Conservation (phyloP, 2,329 filamentous ascomycete species). For the Tetracladium maxilliforme region DNA sequence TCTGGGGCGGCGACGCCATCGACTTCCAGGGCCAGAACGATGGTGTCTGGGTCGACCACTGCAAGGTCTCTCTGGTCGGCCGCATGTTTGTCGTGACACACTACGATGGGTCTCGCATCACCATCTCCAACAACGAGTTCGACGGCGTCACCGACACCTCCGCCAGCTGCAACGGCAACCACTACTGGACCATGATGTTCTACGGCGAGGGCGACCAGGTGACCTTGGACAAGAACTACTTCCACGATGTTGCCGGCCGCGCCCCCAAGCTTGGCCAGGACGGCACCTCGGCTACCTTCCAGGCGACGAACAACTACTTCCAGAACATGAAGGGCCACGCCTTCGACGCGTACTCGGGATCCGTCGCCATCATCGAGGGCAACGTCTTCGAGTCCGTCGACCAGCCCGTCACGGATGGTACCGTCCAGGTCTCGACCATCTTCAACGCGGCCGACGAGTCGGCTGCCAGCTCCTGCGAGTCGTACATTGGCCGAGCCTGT, state of each 20-base stretch:
- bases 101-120: conserved; percentile 18
- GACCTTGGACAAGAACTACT: conserved; percentile 27
- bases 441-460: conserved; percentile 8
- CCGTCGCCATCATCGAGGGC: conserved; percentile 23
- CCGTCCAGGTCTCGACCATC: conserved; percentile 6
- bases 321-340: conserved; percentile 24
- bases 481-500: conserved; percentile 13
- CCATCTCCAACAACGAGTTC: conserved; percentile 29
- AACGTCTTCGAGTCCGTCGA: conserved; percentile 26
- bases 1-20: conserved; percentile 22
- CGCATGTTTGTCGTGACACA: conserved; percentile 23
- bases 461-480: conserved; percentile 6
- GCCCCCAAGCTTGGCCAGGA: conserved; percentile 24
- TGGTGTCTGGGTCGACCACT: conserved; percentile 20
- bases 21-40: conserved; percentile 15
- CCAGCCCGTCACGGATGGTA: conserved; percentile 17
- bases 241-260: conserved; percentile 27
- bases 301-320: conserved; percentile 27
- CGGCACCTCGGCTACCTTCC: conserved; percentile 23
- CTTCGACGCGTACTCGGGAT: conserved; percentile 21
- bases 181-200: conserved; percentile 30
- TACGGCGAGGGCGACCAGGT: conserved; percentile 21
- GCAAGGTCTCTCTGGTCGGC: conserved; percentile 24
- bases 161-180: conserved; percentile 25
- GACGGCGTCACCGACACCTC: conserved; percentile 25